phyloP scores from a whole-genome alignment of 2,329 filamentous ascomycete genomes.

The Nannizzia gypsea region DNA sequence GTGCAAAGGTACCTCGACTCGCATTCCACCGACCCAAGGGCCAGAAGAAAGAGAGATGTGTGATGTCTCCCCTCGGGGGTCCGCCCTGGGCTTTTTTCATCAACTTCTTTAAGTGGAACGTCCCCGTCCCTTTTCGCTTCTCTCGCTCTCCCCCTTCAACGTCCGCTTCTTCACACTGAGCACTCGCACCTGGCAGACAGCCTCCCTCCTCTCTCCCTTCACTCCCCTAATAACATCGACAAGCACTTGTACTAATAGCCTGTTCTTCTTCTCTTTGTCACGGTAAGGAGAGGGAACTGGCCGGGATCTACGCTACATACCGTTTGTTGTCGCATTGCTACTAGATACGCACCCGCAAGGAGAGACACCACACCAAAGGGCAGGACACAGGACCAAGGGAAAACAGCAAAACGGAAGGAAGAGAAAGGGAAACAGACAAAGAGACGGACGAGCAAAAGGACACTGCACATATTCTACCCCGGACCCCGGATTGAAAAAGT shows the following conservation, averaged over 20 bases:
- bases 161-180: not conserved
- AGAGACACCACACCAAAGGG: not conserved
- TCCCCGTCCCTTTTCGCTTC: conserved; percentile 4
- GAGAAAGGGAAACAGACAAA: not conserved
- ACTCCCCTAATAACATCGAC: not conserved
- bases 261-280: not conserved
- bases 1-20: not conserved
- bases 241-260: not conserved
- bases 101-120: conserved; percentile 4
- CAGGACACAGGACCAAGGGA: not conserved
- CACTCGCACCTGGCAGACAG: not conserved
- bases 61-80: not conserved
- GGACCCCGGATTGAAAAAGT: not conserved
- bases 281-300: not conserved
- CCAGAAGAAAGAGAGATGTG: not conserved
- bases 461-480: not conserved
- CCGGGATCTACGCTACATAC: not conserved
- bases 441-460: not conserved
- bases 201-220: not conserved
- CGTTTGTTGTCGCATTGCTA: not conserved
- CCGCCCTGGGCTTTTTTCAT: not conserved
- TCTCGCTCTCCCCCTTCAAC: not conserved
- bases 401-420: not conserved
- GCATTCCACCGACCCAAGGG: not conserved
- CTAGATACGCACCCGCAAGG: conserved; percentile 2